A percentile compares a stretch with the other conserved stretches of the same genome.
Evolutionary conservation across 306 rosid genomes (phyloP).

Genomic region (Ceratonia siliqua): DNA sequence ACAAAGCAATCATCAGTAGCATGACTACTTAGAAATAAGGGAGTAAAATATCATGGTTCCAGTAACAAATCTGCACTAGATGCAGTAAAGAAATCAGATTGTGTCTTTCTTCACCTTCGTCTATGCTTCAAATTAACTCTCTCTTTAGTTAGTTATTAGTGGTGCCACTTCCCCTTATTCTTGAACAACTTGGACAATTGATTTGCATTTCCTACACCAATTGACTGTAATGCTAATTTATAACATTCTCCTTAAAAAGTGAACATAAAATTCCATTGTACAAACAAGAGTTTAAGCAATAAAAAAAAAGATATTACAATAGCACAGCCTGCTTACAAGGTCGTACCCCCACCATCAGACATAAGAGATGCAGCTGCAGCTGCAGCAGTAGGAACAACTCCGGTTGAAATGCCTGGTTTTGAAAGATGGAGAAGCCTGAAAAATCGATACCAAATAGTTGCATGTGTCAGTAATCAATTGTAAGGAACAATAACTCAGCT

Average conservation of each 20-base stretch:
- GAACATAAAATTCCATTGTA: background rate
- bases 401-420: constrained; percentile 88
- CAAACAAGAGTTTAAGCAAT: background rate
- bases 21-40: too few relatives aligned
- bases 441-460: constrained; percentile 35
- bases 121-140: too few relatives aligned
- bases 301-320: background rate
- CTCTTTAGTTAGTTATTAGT: too few relatives aligned
- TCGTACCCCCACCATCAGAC: constrained; percentile 86
- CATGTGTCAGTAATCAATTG: constrained; percentile 7
- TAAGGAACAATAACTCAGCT: constrained; percentile 6
- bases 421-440: constrained; percentile 93
- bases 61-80: too few relatives aligned
- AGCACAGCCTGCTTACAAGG: constrained; percentile 45
- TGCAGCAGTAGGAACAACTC: constrained; percentile 95
- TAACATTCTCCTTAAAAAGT: background rate
- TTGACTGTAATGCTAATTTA: background rate
- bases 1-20: too few relatives aligned
- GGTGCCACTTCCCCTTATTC: too few relatives aligned
- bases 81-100: too few relatives aligned
- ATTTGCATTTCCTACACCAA: too few relatives aligned
- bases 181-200: too few relatives aligned
- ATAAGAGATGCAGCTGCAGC: constrained; percentile 97
- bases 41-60: too few relatives aligned
- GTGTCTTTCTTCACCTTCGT: too few relatives aligned